Percentiles rank a stretch among this genome's conserved stretches.
Conservation (phyloP, 257 asterid species). For the Primulina tabacum region DNA sequence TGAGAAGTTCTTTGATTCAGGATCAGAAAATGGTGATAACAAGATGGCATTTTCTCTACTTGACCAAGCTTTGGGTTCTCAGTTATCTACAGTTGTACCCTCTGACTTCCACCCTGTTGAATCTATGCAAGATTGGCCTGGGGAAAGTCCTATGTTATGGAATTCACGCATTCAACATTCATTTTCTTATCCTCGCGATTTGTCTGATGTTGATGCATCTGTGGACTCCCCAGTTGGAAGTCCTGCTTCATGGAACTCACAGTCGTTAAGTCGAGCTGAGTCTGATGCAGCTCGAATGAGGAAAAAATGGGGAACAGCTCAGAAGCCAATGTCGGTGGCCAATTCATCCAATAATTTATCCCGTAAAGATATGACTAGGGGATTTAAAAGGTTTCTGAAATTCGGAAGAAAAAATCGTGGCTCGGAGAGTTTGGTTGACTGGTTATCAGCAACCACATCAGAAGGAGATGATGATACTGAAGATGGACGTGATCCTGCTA, state of each 20-base stretch:
- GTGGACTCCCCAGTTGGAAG: conserved; percentile 76
- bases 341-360: conserved; percentile 50
- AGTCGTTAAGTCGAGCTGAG: conserved; percentile 56
- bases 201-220: conserved; percentile 71
- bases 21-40: conserved; percentile 63
- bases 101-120: conserved; percentile 35
- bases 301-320: conserved; percentile 82
- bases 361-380: conserved; percentile 73
- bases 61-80: conserved; percentile 55
- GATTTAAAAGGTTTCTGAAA: conserved; percentile 73
- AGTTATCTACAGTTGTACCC: conserved; percentile 39
- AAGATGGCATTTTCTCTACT: conserved; percentile 45
- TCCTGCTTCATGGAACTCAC: conserved; percentile 73
- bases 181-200: conserved; percentile 65
- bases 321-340: conserved; percentile 53
- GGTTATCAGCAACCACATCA: conserved; percentile 95
- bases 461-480: conserved; percentile 95
- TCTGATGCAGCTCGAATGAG: conserved; percentile 66
- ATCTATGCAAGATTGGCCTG: conserved; percentile 62
- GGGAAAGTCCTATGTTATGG: conserved; percentile 53
- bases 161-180: conserved; percentile 52
- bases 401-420: conserved; percentile 81
- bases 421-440: conserved; percentile 66
- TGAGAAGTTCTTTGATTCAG: conserved; percentile 44
- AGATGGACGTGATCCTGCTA: conserved; percentile 76